Evolutionary conservation across 2,329 filamentous ascomycete species (phyloP).

Genomic region (Colletotrichum camelliae): DNA sequence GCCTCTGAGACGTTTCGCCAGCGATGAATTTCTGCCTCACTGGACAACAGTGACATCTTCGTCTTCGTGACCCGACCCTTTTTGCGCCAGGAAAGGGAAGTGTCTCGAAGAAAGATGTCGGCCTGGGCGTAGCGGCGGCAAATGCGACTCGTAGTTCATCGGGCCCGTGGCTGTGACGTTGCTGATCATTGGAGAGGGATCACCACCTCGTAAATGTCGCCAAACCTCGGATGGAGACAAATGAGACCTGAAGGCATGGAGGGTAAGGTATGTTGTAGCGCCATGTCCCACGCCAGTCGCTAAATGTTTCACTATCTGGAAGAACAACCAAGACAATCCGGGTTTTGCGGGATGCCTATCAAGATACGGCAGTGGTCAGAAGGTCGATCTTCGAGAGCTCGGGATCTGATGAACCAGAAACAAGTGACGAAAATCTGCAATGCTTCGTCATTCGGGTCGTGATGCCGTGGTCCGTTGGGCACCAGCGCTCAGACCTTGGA

Average conservation of each 20-base stretch:
- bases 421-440: not conserved
- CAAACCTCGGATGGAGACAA: not conserved
- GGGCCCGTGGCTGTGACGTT: not conserved
- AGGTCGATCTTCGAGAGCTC: not conserved
- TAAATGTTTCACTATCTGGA: not conserved
- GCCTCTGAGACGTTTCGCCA: not conserved
- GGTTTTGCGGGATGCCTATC: not conserved
- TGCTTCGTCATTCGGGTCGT: not conserved
- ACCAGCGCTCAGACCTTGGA: conserved; percentile 2
- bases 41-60: not conserved
- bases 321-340: not conserved
- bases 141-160: not conserved
- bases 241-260: not conserved
- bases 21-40: not conserved
- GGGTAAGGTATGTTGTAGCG: conserved; percentile 6
- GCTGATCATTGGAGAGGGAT: not conserved
- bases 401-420: not conserved
- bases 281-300: not conserved
- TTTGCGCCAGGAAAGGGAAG: not conserved
- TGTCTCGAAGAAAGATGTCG: not conserved
- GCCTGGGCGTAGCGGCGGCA: not conserved
- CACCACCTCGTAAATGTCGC: not conserved
- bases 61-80: not conserved
- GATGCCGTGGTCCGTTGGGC: conserved; percentile 3
- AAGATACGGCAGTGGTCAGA: not conserved